A percentile compares a stretch with the other conserved stretches of the same genome.
These are phyloP conservation scores for Fusarium anthophilum DNA, from an alignment of 2,329 filamentous ascomycete species.

Conservation along the genomic window DNA sequence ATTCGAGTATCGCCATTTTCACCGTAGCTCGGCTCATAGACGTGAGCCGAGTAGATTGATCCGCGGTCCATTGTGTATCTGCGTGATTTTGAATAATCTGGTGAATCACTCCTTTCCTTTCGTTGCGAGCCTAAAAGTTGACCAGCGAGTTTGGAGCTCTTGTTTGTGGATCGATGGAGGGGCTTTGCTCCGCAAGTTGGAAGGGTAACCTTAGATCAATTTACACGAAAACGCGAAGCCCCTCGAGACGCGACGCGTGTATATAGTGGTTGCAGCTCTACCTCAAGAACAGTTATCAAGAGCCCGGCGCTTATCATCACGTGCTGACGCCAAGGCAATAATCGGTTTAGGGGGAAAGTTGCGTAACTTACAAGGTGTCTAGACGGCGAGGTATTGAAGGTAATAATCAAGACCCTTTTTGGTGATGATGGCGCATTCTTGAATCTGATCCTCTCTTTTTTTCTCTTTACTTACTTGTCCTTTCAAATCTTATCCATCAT, in stretches of 20 bases:
- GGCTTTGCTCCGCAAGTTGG: constrained; percentile 37
- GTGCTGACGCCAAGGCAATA: constrained; percentile 20
- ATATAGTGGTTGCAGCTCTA: constrained; percentile 45
- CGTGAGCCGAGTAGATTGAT: constrained; percentile 85
- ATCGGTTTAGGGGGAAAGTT: constrained; percentile 29
- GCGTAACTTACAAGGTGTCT: constrained; percentile 38
- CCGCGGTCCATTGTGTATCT: constrained; percentile 77
- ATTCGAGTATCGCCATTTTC: constrained; percentile 74
- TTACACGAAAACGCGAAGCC: constrained; percentile 35
- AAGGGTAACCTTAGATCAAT: constrained; percentile 34
- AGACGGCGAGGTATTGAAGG: constrained; percentile 20
- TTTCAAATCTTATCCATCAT: constrained; percentile 17
- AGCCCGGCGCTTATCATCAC: constrained; percentile 26
- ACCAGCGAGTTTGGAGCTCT: constrained; percentile 32
- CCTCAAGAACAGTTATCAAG: not conserved
- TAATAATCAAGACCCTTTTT: constrained; percentile 32
- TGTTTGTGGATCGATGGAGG: constrained; percentile 40
- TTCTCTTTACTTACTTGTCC: constrained; percentile 28
- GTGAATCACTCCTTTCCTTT: constrained; percentile 7
- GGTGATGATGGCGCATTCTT: constrained; percentile 38
- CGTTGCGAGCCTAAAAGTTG: constrained; percentile 19
- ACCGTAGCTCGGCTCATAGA: constrained; percentile 75
- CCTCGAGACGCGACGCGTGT: constrained; percentile 37
- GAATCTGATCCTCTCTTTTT: constrained; percentile 18
- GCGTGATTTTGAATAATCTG: constrained; percentile 11